These are phyloP conservation scores for Scytalidium lignicola DNA, from an alignment of 2,329 filamentous ascomycete species.

Conservation along the genomic window DNA sequence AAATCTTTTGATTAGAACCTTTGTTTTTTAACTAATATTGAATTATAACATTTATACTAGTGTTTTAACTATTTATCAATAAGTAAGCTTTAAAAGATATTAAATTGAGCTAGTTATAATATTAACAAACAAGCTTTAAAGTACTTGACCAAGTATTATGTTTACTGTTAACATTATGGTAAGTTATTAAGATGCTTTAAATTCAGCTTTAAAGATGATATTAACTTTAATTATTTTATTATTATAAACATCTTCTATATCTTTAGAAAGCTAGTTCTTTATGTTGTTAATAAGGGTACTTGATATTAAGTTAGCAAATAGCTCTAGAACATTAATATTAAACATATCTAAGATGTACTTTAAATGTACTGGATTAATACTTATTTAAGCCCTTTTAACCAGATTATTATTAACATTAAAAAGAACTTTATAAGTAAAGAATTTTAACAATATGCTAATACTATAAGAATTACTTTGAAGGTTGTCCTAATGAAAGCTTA, in stretches of 20 bases:
- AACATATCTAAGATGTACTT: conserved; percentile 1
- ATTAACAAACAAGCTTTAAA: background rate
- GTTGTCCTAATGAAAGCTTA: conserved; percentile 3
- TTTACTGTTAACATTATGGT: background rate
- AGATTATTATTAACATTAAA: background rate
- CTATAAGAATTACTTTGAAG: background rate
- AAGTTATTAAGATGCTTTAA: background rate
- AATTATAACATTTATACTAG: background rate
- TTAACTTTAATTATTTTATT: conserved; percentile 4
- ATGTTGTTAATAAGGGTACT: conserved; percentile 2
- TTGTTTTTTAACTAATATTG: background rate
- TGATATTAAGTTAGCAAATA: conserved; percentile 1
- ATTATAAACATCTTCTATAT: conserved; percentile 8
- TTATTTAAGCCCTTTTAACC: background rate
- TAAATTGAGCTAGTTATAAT: background rate
- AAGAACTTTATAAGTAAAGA: background rate
- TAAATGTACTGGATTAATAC: background rate
- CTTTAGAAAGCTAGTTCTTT: background rate
- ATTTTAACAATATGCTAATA: background rate
- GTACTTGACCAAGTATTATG: background rate
- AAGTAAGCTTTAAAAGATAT: background rate
- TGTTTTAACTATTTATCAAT: background rate
- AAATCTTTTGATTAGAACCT: background rate
- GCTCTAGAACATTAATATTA: background rate
- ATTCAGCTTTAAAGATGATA: background rate